A percentile compares a stretch with the other conserved stretches of the same genome.
Conservation (phyloP, 345 rosid species). For the Salix brachista region DNA sequence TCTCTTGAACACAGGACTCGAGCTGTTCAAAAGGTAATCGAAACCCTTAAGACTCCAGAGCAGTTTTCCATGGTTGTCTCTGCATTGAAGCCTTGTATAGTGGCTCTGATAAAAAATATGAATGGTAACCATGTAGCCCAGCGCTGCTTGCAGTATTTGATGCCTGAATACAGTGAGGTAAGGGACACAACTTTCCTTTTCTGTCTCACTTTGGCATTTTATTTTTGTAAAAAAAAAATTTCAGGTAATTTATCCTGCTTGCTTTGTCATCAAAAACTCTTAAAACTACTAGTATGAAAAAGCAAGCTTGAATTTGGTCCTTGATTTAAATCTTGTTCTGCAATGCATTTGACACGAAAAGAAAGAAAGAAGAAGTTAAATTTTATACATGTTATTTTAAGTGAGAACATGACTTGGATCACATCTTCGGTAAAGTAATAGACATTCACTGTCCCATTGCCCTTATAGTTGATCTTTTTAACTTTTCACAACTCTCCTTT, state of each 20-base stretch:
- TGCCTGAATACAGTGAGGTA: slow-evolving; percentile 58
- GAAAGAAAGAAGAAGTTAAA: background rate
- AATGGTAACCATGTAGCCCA: slow-evolving; percentile 83
- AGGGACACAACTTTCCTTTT: background rate
- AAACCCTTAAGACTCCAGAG: slow-evolving; percentile 54
- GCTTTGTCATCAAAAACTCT: background rate
- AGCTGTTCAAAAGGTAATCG: slow-evolving; percentile 75
- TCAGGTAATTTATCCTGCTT: background rate
- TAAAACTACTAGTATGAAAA: background rate
- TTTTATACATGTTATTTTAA: background rate
- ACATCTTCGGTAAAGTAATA: background rate
- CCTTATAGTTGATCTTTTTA: background rate
- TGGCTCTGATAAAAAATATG: slow-evolving; percentile 63
- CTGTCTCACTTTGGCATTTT: background rate
- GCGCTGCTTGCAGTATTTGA: slow-evolving; percentile 58
- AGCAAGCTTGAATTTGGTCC: background rate
- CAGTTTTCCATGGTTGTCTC: slow-evolving; percentile 52
- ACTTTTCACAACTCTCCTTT: background rate
- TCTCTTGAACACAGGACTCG: slow-evolving; percentile 52
- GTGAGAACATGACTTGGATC: background rate
- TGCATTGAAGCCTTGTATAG: slow-evolving; percentile 59
- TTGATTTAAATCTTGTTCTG: background rate
- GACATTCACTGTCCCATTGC: background rate
- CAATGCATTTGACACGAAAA: background rate
- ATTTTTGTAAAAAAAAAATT: background rate